A percentile compares a stretch with the other conserved stretches of the same genome.
Conservation (phyloP, 352 stramenopile species). For the Pilasporangium apinafurcum region DNA sequence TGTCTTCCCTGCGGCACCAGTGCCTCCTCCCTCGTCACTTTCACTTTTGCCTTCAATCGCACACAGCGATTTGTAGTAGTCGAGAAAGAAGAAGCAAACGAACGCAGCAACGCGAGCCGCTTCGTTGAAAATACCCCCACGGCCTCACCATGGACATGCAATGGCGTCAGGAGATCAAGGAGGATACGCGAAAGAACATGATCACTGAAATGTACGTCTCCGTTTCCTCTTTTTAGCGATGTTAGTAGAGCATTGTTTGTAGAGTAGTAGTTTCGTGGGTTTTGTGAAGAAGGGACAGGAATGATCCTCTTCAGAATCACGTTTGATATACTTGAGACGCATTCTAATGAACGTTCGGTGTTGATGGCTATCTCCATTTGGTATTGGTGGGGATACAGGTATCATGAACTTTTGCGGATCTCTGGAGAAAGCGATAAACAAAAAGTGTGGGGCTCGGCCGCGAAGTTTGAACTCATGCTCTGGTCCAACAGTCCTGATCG, state of each 20-base stretch:
- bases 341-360: no score
- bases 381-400: no score
- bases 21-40: no score
- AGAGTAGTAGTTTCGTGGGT: no score
- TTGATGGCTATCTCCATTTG: no score
- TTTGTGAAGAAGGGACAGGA: no score
- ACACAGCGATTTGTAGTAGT: conserved; percentile 7
- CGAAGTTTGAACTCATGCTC: conserved; percentile 85
- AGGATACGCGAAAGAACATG: conserved; percentile 83
- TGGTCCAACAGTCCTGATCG: conserved; percentile 72
- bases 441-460: conserved; percentile 78
- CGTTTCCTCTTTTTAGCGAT: background rate
- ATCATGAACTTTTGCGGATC: conserved; percentile 80
- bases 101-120: conserved; percentile 5
- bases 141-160: conserved; percentile 56
- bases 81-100: conserved; percentile 4
- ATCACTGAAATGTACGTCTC: conserved; percentile 79
- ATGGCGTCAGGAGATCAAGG: conserved; percentile 73
- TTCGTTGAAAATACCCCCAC: no score
- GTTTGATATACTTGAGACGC: no score
- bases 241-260: background rate
- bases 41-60: conserved; percentile 24
- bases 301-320: no score
- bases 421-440: conserved; percentile 78
- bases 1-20: no score